phyloP scores from a whole-genome alignment of 208 protist genomes.

The Trypanosoma platydactyli region DNA sequence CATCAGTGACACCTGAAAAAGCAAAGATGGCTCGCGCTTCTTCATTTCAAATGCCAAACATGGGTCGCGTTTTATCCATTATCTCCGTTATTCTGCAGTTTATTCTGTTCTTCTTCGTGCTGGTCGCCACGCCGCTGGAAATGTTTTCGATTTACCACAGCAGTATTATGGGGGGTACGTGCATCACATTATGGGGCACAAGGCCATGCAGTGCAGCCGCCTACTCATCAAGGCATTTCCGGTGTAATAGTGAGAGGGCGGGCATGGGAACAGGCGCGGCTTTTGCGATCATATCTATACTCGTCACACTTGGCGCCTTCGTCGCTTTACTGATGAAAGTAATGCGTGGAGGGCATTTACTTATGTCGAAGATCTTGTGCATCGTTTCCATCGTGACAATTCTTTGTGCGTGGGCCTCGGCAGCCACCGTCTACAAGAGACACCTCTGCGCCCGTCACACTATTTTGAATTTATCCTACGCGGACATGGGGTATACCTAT shows the following conservation, averaged over 20 bases:
- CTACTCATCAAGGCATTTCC: neutral
- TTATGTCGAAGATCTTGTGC: conserved; percentile 24
- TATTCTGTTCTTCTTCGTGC: conserved; percentile 37
- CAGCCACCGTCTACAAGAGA: conserved; percentile 22
- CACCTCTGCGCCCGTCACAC: neutral
- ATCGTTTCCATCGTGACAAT: conserved; percentile 22
- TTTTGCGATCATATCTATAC: conserved; percentile 50
- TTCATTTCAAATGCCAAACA: neutral
- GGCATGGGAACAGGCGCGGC: conserved; percentile 35
- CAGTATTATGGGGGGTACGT: neutral
- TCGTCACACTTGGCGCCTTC: conserved; percentile 29
- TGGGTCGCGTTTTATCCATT: conserved; percentile 1
- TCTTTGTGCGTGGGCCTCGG: conserved; percentile 40
- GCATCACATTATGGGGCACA: conserved; percentile 45
- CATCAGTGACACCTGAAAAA: no score
- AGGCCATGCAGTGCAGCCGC: conserved; percentile 20
- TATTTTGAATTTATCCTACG: no score
- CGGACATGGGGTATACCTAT: no score
- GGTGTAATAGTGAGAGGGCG: neutral
- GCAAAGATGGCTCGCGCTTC: no score
- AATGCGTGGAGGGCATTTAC: conserved; percentile 16
- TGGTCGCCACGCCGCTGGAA: conserved; percentile 41
- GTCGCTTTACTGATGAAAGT: conserved; percentile 25
- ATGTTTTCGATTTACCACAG: no score
- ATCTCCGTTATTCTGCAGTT: conserved; percentile 28